A percentile compares a stretch with the other conserved stretches of the same genome.
These are phyloP conservation scores for Trematosphaeria pertusa DNA, from an alignment of 2,329 filamentous ascomycete species.

Conservation along the genomic window DNA sequence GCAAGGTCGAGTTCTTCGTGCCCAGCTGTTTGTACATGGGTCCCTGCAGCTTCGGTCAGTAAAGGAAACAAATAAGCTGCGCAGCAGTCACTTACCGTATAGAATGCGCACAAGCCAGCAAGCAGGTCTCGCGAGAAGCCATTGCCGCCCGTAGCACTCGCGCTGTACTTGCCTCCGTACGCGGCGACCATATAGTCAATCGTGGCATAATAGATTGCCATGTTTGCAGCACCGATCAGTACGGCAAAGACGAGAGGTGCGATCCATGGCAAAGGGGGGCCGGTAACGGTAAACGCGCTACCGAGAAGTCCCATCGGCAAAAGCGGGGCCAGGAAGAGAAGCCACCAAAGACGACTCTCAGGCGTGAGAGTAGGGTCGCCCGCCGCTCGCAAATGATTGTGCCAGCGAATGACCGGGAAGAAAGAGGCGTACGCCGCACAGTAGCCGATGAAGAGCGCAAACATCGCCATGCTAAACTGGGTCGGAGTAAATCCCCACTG, in stretches of 20 bases:
- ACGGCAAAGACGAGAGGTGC: slow-evolving; percentile 57
- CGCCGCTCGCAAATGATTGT: slow-evolving; percentile 55
- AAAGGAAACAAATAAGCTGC: no score
- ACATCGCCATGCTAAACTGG: slow-evolving; percentile 62
- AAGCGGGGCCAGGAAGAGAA: slow-evolving; percentile 66
- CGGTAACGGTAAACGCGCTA: slow-evolving; percentile 64
- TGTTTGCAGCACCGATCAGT: slow-evolving; percentile 71
- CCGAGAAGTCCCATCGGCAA: slow-evolving; percentile 72
- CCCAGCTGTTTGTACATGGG: slow-evolving; percentile 48
- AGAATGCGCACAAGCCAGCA: slow-evolving; percentile 72
- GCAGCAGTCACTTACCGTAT: no score
- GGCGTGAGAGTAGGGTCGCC: slow-evolving; percentile 58
- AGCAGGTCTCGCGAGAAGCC: slow-evolving; percentile 77
- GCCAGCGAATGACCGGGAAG: slow-evolving; percentile 56
- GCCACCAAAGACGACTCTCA: slow-evolving; percentile 69
- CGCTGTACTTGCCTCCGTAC: slow-evolving; percentile 72
- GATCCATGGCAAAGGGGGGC: slow-evolving; percentile 71
- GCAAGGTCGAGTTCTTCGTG: slow-evolving; percentile 31
- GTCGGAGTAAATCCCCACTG: slow-evolving; percentile 69
- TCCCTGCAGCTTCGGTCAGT: no score
- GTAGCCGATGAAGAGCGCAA: slow-evolving; percentile 70
- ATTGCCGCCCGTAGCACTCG: slow-evolving; percentile 78
- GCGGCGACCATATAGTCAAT: slow-evolving; percentile 81
- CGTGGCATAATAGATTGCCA: slow-evolving; percentile 76
- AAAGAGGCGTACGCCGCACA: slow-evolving; percentile 66